A percentile compares a stretch with the other conserved stretches of the same genome.
These are phyloP conservation scores for Acer saccharum DNA, from an alignment of 345 rosid genomes.

Conservation along the genomic window DNA sequence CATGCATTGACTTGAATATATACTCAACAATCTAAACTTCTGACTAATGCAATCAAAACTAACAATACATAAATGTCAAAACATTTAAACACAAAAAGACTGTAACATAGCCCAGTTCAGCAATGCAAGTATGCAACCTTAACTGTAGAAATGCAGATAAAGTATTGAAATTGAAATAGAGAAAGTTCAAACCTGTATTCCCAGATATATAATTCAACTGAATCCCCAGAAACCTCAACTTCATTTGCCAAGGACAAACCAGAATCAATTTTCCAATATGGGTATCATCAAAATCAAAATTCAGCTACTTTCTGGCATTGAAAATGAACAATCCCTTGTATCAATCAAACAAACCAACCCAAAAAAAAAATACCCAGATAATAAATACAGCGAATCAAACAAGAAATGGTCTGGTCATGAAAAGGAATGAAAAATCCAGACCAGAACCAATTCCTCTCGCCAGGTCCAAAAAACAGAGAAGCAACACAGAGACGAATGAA, in stretches of 20 bases:
- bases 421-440: conserved; percentile 21
- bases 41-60: not conserved
- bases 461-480: conserved; percentile 18
- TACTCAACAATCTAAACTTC: conserved; percentile 3
- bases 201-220: conserved; percentile 39
- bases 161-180: not conserved
- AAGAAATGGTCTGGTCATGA: conserved; percentile 1
- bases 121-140: no score
- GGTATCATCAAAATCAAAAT: conserved; percentile 23
- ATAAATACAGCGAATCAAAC: conserved; percentile 1
- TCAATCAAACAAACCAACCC: conserved; percentile 20
- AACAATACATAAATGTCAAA: not conserved
- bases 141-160: not conserved
- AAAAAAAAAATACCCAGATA: not conserved
- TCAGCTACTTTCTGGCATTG: conserved; percentile 39
- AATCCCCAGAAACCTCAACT: conserved; percentile 53
- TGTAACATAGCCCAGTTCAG: not conserved
- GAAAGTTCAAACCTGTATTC: conserved; percentile 43
- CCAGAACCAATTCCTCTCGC: conserved; percentile 13
- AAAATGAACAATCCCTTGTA: conserved; percentile 17
- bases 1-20: conserved; percentile 2
- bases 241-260: conserved; percentile 46
- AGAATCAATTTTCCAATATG: conserved; percentile 30
- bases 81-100: not conserved
- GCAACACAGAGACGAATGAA: conserved; percentile 17